Conservation (phyloP, 2,329 filamentous ascomycete species). For the Apiospora aurea region DNA sequence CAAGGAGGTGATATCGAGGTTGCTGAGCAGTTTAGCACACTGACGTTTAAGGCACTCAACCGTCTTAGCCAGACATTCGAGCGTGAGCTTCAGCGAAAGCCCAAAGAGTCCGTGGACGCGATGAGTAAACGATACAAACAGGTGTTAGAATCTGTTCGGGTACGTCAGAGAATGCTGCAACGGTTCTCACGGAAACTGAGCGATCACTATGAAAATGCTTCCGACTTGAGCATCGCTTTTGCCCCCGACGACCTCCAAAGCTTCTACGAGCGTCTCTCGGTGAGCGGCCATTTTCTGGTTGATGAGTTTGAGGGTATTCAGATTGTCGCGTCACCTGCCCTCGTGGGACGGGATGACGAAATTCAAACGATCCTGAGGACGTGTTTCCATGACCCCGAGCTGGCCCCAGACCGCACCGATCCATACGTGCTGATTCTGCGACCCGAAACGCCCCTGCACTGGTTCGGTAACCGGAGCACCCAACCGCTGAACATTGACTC, state of each 20-base stretch:
- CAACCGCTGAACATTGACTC: conserved; percentile 78
- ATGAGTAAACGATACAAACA: conserved; percentile 99
- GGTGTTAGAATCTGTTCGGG: conserved; percentile 92
- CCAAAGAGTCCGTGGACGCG: conserved; percentile 82
- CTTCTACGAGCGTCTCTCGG: conserved; percentile 80
- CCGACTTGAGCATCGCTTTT: conserved; percentile 89
- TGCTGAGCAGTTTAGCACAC: conserved; percentile 92
- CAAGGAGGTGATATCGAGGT: conserved; percentile 95
- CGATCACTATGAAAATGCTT: conserved; percentile 94
- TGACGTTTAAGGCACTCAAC: conserved; percentile 91
- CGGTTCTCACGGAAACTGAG: conserved; percentile 91
- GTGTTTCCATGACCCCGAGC: conserved; percentile 65
- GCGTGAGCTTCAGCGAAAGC: conserved; percentile 82
- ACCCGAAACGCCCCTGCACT: conserved; percentile 79
- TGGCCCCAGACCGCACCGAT: conserved; percentile 66
- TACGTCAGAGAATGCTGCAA: conserved; percentile 94
- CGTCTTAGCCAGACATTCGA: conserved; percentile 92
- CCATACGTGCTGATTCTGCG: conserved; percentile 87
- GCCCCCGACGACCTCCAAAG: conserved; percentile 71
- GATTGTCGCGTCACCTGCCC: conserved; percentile 82
- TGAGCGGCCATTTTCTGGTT: conserved; percentile 87
- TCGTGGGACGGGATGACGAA: conserved; percentile 78
- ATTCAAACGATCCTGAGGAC: conserved; percentile 86
- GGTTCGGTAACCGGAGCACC: conserved; percentile 80
- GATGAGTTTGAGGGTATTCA: conserved; percentile 81